A percentile compares a stretch with the other conserved stretches of the same genome.
phyloP scores from a whole-genome alignment of 2,329 filamentous ascomycete species.

The Stemphylium beticola region DNA sequence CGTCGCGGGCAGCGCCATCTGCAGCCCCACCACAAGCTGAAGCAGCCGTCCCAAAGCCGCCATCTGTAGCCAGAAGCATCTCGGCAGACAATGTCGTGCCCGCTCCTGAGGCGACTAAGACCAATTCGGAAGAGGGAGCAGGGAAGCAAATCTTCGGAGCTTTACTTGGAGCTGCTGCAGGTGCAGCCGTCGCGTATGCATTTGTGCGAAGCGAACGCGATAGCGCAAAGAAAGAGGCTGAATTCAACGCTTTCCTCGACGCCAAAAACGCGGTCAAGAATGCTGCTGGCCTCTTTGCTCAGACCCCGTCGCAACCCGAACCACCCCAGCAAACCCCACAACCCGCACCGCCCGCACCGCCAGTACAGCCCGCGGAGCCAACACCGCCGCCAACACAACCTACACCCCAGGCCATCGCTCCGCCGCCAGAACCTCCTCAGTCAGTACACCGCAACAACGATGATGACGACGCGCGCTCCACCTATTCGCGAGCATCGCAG shows the following conservation, averaged over 20 bases:
- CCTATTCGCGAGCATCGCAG: constrained; percentile 33
- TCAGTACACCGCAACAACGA: constrained; percentile 45
- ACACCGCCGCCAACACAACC: constrained; percentile 30
- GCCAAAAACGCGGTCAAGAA: constrained; percentile 42
- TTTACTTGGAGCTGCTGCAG: constrained; percentile 78
- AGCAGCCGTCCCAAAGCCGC: constrained; percentile 31
- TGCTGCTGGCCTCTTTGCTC: constrained; percentile 34
- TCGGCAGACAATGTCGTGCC: constrained; percentile 37
- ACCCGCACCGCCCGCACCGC: constrained; percentile 25
- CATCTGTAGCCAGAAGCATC: constrained; percentile 38
- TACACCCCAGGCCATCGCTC: background rate
- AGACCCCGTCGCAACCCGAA: constrained; percentile 36
- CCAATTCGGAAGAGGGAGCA: constrained; percentile 54
- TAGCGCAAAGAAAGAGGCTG: constrained; percentile 53
- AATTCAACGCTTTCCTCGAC: constrained; percentile 46
- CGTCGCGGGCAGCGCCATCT: constrained; percentile 33
- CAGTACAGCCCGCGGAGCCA: constrained; percentile 18
- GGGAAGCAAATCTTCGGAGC: constrained; percentile 74
- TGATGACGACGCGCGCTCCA: constrained; percentile 45
- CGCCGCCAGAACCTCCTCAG: constrained; percentile 15
- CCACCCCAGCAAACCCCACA: constrained; percentile 43
- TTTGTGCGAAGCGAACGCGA: constrained; percentile 67
- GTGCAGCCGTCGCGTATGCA: constrained; percentile 77
- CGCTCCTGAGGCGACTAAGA: constrained; percentile 33
- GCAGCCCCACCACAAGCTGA: constrained; percentile 33